Evolutionary conservation across 2,329 filamentous ascomycete genomes (phyloP).

Genomic region (Dactylonectria estremocensis): DNA sequence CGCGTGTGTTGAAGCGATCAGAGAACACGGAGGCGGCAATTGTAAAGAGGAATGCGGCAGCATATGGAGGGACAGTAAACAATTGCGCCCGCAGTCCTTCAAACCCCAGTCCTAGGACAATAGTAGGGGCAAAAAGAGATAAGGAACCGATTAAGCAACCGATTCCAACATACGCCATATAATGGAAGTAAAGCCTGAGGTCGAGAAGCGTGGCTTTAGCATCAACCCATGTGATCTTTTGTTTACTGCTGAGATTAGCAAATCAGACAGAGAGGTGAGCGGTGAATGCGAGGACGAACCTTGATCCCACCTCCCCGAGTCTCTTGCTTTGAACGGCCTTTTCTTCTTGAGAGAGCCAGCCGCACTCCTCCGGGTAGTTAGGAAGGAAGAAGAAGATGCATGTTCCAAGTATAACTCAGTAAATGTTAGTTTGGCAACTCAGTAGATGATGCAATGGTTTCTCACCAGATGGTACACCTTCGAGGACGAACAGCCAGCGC

Average conservation of each 20-base stretch:
- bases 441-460: background rate
- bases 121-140: constrained; percentile 45
- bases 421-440: background rate
- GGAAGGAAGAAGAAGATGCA: constrained; percentile 5
- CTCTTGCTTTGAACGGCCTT: constrained; percentile 57
- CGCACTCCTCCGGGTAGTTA: constrained; percentile 78
- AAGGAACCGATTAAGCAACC: constrained; percentile 37
- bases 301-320: constrained; percentile 46
- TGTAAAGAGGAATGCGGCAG: constrained; percentile 58
- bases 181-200: constrained; percentile 37
- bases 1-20: constrained; percentile 61
- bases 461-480: constrained; percentile 61
- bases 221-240: constrained; percentile 32
- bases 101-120: constrained; percentile 46
- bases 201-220: constrained; percentile 7
- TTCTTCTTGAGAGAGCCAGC: constrained; percentile 35
- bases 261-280: background rate
- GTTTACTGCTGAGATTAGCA: constrained; percentile 15
- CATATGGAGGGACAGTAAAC: constrained; percentile 65
- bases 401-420: background rate
- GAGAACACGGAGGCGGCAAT: constrained; percentile 60
- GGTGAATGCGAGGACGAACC: background rate
- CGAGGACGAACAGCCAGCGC: constrained; percentile 67
- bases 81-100: constrained; percentile 43
- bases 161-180: constrained; percentile 34